Percentiles rank a stretch among this genome's conserved stretches.
Evolutionary conservation across 73 alveolate species (phyloP).

Genomic region (Paramecium tetraurelia): DNA sequence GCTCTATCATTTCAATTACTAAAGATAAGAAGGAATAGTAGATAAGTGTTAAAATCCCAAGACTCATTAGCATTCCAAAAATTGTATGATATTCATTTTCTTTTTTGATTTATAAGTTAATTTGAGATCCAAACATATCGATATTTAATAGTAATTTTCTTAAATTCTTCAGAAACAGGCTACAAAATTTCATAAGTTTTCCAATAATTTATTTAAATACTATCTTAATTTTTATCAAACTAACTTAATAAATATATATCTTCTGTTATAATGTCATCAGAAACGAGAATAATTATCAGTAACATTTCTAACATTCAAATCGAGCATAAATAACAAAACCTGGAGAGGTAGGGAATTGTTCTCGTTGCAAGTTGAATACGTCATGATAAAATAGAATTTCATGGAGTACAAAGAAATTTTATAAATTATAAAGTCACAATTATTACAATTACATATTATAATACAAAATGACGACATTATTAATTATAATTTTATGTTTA

Average conservation of each 20-base stretch:
- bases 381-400: background rate
- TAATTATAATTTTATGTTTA: background rate
- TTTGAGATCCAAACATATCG: background rate
- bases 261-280: background rate
- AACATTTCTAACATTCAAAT: background rate
- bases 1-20: background rate
- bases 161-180: background rate
- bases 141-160: background rate
- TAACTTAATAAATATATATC: background rate
- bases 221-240: background rate
- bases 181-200: background rate
- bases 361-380: background rate
- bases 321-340: background rate
- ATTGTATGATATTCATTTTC: conserved; percentile 9
- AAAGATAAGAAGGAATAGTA: background rate
- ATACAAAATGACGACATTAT: conserved; percentile 39
- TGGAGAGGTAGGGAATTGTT: background rate
- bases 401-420: background rate
- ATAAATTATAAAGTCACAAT: background rate
- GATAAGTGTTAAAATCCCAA: background rate
- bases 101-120: background rate
- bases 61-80: background rate
- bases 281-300: no score
- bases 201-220: no score
- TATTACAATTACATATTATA: background rate